Base-by-base conservation (phyloP, 208 protist genomes). In the Acanthamoeba castellanii region DNA sequence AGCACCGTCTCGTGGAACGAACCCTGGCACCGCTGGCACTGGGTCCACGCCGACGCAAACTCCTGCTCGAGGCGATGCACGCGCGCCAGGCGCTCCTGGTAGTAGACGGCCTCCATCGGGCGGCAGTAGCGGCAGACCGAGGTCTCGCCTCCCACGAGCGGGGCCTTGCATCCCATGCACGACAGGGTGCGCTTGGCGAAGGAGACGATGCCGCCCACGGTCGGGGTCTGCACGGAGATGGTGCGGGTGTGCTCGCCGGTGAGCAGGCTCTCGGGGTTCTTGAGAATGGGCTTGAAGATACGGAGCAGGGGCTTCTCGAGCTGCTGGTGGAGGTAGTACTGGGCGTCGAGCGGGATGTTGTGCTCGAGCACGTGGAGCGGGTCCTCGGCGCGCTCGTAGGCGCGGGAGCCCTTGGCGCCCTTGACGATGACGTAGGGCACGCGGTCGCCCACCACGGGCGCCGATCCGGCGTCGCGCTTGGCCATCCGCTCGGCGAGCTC, bases 341-440 rank as follows among this genome's bases (percentile, higher is more conserved):
- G 85, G 34, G 97, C 96, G 94, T 99, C 99, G 34, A 99, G 98
- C 16, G 97, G 98, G 14, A 99, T 95, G 92, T 98, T 98, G 82
- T 99, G 97, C 66, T 99, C 97, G 16, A 99, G 96, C 0, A 99
- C 99, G 96, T 99, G 99, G 16, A 99, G 98, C 27, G 99, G 99
- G 97, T 99, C 99, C 97, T 99, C 99, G n/a, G 98, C 98, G 70
- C 99, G 99, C 94, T 99, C 99, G 96, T 99, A 99, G 25, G 98
- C 98, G 94, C 99, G 99, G 78, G 98, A 97, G 45, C 84, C 94
- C 85, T 97, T 97, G 37, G 52, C 61, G 27, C 82, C 97, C 91
- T 98, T 98, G 92, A 99, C 97, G 50, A 99, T 98, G 14, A 99
- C 99, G 95, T 99, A 99, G 32, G 98, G 97, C 30, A 99, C 98